phyloP scores from a whole-genome alignment of 2,329 filamentous ascomycete species.

The Xylariaceae sp. region DNA sequence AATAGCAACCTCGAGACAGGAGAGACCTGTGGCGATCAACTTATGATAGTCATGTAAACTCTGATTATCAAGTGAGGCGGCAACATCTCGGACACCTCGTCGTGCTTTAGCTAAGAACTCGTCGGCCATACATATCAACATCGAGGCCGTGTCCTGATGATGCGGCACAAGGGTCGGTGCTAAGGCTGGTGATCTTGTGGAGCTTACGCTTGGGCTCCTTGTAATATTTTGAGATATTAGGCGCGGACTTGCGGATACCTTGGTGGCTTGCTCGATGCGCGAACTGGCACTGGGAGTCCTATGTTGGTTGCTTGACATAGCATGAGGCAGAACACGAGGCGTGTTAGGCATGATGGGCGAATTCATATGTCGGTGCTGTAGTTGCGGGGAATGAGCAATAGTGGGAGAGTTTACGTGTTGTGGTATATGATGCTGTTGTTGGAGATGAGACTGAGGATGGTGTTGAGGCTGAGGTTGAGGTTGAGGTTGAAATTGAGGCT shows the following conservation, averaged over 20 bases:
- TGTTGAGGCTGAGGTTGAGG: constrained; percentile 19
- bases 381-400: constrained; percentile 26
- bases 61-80: constrained; percentile 44
- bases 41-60: constrained; percentile 63
- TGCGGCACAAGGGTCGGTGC: constrained; percentile 39
- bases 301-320: constrained; percentile 21
- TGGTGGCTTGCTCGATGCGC: constrained; percentile 27
- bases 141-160: constrained; percentile 46
- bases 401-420: constrained; percentile 26
- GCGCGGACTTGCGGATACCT: constrained; percentile 32
- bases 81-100: constrained; percentile 44
- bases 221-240: constrained; percentile 26
- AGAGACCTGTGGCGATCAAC: constrained; percentile 65
- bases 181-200: constrained; percentile 30
- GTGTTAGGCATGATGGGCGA: constrained; percentile 28
- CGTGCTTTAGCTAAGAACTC: constrained; percentile 68
- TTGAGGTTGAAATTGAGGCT: constrained; percentile 22
- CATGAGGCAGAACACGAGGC: constrained; percentile 25
- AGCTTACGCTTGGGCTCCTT: constrained; percentile 33
- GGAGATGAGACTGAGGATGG: constrained; percentile 30
- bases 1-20: constrained; percentile 65
- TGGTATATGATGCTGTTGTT: constrained; percentile 27
- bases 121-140: constrained; percentile 68
- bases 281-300: constrained; percentile 19
- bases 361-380: constrained; percentile 22